Evolutionary conservation across 306 rosid species (phyloP), one percentile per base, ranked within the genome.

Genomic region (Castanopsis chinensis): DNA sequence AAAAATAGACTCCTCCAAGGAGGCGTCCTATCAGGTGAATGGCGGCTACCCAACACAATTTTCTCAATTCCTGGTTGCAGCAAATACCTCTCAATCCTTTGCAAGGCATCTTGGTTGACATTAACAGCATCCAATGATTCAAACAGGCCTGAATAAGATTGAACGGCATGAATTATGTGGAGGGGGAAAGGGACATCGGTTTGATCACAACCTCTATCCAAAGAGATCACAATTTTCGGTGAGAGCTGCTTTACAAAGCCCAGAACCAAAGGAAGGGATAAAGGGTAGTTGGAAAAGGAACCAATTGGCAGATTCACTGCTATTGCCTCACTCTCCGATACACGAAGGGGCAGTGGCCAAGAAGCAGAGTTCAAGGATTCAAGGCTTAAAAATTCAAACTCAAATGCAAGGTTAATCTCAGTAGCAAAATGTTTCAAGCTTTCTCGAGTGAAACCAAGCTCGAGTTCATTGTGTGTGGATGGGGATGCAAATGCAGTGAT

Each of bases 21-120:
- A 18, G 82, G 89, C 18, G 78, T 61, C 70, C 84, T 80, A 25
- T 88, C 92, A 12, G 76, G 88, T 32, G 70, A 75, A 68, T 75
- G 30, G 23, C 82, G 85, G 59, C 89, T 85, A 9, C 91, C 89
- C 60, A 79, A 4, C 5, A 92, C 88, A 6, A 89, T 77, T 77
- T 89, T 92, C 86, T 92, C 95, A 18, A 92, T 91, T 13, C 90
- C 87, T 2, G 97, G 97, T 67, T 92, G 97, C 41, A 94, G 80
- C 74, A 87, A 84, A 80, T 84, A 86, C 87, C 82, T 89, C 74
- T 94, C 99, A 3, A 92, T 91, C 90, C 80, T 91, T 64, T 92
- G 92, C 76, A 90, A 84, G 37, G 88, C 77, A 35, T 94, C 97
- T 0, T 81, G 88, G 65, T 84, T 89, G 49, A 87, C 88, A 83